phyloP scores from a whole-genome alignment of 495 filamentous ascomycete genomes.

The Tuber magnatum region DNA sequence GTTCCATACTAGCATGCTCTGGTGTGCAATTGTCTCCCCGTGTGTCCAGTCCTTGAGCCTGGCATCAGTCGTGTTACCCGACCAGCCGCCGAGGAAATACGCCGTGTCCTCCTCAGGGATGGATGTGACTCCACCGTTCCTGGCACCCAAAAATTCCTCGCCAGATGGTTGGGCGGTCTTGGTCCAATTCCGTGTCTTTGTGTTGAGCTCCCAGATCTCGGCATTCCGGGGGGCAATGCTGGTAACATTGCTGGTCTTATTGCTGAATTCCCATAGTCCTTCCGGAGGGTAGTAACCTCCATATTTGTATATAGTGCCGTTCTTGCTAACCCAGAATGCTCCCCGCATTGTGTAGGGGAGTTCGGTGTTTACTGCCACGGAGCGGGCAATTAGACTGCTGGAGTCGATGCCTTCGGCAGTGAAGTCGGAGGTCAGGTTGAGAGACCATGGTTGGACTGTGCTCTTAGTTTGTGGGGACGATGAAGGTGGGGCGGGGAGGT shows the following conservation, averaged over 20 bases:
- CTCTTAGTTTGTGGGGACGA: neutral
- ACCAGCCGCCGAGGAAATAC: conserved; percentile 15
- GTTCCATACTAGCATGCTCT: conserved; percentile 17
- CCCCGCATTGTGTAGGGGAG: conserved; percentile 12
- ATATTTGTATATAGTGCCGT: conserved; percentile 14
- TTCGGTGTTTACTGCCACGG: neutral
- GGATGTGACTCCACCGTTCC: conserved; percentile 8
- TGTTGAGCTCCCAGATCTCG: conserved; percentile 20
- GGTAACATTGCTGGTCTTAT: too few relatives aligned
- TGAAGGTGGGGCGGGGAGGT: neutral
- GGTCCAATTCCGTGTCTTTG: conserved; percentile 8
- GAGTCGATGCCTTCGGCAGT: neutral
- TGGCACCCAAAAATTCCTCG: conserved; percentile 4
- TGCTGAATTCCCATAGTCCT: neutral
- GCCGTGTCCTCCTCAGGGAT: conserved; percentile 5
- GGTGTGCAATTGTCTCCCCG: neutral
- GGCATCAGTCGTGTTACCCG: conserved; percentile 15
- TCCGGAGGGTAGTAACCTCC: conserved; percentile 7
- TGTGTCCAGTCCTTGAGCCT: conserved; percentile 10
- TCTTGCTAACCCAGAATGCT: conserved; percentile 10
- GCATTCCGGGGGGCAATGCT: neutral
- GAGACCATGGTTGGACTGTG: neutral
- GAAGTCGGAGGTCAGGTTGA: neutral
- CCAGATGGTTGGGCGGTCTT: conserved; percentile 4
- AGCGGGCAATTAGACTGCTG: neutral